A percentile compares a stretch with the other conserved stretches of the same genome.
Conservation (phyloP, 2,329 filamentous ascomycete genomes). For the Cladobotryum protrusum region DNA sequence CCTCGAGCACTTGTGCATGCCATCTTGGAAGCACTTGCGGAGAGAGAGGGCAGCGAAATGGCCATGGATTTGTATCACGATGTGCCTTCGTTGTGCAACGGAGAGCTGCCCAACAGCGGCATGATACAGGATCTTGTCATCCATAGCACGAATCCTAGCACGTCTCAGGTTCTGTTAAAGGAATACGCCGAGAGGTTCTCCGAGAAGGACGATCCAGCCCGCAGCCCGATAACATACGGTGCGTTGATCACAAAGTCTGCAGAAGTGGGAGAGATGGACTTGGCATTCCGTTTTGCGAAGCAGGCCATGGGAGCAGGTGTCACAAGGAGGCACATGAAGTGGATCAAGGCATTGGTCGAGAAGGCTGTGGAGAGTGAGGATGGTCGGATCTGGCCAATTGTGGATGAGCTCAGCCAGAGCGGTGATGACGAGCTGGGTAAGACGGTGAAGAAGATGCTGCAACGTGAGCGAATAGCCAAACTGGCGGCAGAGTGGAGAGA, state of each 20-base stretch:
- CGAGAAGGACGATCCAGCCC: conserved; percentile 11
- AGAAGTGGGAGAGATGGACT: conserved; percentile 23
- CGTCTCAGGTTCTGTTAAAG: conserved; percentile 20
- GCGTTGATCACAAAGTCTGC: conserved; percentile 26
- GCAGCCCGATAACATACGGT: conserved; percentile 16
- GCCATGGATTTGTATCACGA: conserved; percentile 29
- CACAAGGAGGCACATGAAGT: conserved; percentile 13
- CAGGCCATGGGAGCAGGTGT: conserved; percentile 14
- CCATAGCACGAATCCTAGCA: conserved; percentile 20
- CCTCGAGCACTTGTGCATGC: conserved; percentile 32
- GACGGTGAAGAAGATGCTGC: conserved; percentile 21
- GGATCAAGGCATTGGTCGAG: conserved; percentile 24
- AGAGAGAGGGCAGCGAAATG: conserved; percentile 22
- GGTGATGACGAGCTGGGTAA: conserved; percentile 15
- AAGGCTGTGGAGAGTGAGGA: conserved; percentile 24
- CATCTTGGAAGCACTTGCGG: conserved; percentile 29
- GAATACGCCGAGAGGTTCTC: conserved; percentile 24
- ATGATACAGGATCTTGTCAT: conserved; percentile 27
- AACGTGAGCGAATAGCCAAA: conserved; percentile 19
- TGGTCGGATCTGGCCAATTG: conserved; percentile 26
- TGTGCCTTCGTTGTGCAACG: conserved; percentile 22
- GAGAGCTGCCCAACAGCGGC: conserved; percentile 17
- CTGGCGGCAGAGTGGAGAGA: conserved; percentile 12
- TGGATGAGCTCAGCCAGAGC: conserved; percentile 22
- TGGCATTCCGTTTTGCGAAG: conserved; percentile 28